Evolutionary conservation across 2,329 filamentous ascomycete genomes (phyloP), one percentile per base, ranked within the genome.

Genomic region (Sclerotinia sclerotiorum): DNA sequence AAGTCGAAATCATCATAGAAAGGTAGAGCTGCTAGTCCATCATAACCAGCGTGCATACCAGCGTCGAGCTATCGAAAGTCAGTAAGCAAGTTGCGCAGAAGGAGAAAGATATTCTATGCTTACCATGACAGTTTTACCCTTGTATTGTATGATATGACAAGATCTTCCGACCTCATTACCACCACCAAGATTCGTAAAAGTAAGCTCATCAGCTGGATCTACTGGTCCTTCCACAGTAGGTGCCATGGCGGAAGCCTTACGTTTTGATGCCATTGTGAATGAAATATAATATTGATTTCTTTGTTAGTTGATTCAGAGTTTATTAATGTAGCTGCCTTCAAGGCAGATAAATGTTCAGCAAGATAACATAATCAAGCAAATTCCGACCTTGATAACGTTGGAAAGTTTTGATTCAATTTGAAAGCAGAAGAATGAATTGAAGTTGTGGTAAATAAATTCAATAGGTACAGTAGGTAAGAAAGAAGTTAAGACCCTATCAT

Each of bases 1-100:
- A 99, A 85, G 78, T 99, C 95, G 80, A 98, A 99, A 77, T 98
- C 94, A 79, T 99, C 95, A 80, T 97, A 99, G 82, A 97, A 99
- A 0, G 95, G 95, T 63, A 99, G 88, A 13, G 92, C 91, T 3
- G 94, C 92, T 70, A 98, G 88, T 49, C 95, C 95, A 77, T 98
- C 94, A 79, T 97, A 97, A 11, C 93, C 95, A 63, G 95, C 94
- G 79, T 99, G 95, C 82, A 97, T 94, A 63, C 95, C 95, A 63
- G 95, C 95, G 82, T 99, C 95, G 74, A 99, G 92, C 93, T 97
- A 78, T 68, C 52, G 69, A 2, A 66, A 24, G 51, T 54, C 58
- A 35, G 35, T 35, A 57, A 24, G 6, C n/a, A 65, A 27, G 51
- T 51, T 48, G 58, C 2, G 56, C 21, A 52, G 17, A 58, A 32